phyloP scores from a whole-genome alignment of 2,329 filamentous ascomycete genomes.

The Teratosphaeria nubilosa region DNA sequence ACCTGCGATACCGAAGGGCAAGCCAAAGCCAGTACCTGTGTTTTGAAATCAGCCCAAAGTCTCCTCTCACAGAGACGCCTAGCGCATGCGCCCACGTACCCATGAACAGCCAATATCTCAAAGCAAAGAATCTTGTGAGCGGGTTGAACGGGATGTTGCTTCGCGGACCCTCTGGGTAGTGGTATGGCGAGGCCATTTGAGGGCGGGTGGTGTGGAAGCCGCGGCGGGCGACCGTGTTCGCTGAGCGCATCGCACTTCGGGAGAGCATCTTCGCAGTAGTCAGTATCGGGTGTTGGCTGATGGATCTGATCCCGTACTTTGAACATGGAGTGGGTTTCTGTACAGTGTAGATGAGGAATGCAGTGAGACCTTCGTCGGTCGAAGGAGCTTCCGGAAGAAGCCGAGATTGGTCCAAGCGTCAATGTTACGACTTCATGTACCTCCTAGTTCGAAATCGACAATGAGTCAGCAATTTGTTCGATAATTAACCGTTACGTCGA shows the following conservation, averaged over 20 bases:
- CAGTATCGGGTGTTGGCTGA: not conserved
- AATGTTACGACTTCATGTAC: no score
- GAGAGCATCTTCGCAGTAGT: conserved; percentile 21
- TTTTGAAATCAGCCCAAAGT: conserved; percentile 28
- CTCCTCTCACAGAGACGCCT: conserved; percentile 1
- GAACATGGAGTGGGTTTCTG: not conserved
- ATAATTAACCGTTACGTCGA: no score
- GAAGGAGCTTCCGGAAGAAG: not conserved
- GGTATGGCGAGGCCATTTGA: conserved; percentile 82
- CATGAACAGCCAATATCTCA: conserved; percentile 77
- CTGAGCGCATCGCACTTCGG: conserved; percentile 46
- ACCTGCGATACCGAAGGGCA: conserved; percentile 56
- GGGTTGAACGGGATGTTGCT: conserved; percentile 97
- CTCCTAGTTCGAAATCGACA: no score
- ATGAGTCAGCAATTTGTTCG: no score
- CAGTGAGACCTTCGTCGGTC: not conserved
- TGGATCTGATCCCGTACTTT: not conserved
- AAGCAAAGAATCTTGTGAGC: conserved; percentile 70
- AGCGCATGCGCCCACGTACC: conserved; percentile 36
- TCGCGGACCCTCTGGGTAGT: conserved; percentile 94
- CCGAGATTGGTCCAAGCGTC: not conserved
- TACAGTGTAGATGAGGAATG: not conserved
- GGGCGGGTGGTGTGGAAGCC: conserved; percentile 86
- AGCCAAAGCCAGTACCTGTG: conserved; percentile 47
- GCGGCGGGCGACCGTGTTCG: conserved; percentile 64